phyloP scores from a whole-genome alignment of 169 alveolate genomes.

The Cryptosporidium viatorum region DNA sequence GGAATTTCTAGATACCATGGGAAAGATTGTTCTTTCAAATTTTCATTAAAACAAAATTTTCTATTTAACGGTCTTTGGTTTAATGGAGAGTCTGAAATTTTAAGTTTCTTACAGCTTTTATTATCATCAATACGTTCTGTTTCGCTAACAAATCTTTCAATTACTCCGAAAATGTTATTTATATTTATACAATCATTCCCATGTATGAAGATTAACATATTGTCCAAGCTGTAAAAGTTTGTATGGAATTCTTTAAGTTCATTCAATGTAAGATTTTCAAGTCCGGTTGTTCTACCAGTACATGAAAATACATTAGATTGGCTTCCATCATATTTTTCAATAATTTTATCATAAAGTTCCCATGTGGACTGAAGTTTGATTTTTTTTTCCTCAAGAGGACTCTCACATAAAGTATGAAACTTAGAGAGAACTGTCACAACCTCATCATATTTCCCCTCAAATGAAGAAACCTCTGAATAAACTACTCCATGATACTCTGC shows the following conservation, averaged over 20 bases:
- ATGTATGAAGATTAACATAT: slow-evolving; percentile 36
- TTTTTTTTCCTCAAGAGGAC: neutral
- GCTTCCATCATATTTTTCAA: slow-evolving; percentile 14
- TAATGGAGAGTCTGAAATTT: neutral
- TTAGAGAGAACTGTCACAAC: slow-evolving; percentile 4
- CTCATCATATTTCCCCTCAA: slow-evolving; percentile 47
- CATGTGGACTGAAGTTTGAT: slow-evolving; percentile 5
- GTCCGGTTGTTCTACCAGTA: slow-evolving; percentile 33
- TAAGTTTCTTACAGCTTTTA: neutral
- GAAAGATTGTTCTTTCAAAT: slow-evolving; percentile 3
- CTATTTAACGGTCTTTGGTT: neutral
- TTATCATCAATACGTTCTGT: neutral
- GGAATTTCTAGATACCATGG: slow-evolving; percentile 40
- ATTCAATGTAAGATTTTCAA: slow-evolving; percentile 9
- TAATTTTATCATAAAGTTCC: slow-evolving; percentile 53
- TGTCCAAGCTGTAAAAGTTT: slow-evolving; percentile 25
- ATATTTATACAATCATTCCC: slow-evolving; percentile 15
- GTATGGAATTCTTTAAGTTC: slow-evolving; percentile 45
- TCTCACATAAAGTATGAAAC: slow-evolving; percentile 27
- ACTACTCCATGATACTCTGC: slow-evolving; percentile 74
- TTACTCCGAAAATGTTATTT: neutral
- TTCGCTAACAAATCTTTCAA: slow-evolving; percentile 9
- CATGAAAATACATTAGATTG: slow-evolving; percentile 24
- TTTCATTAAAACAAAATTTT: neutral
- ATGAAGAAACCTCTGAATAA: slow-evolving; percentile 54